Base-by-base conservation (phyloP, 352 stramenopile species). In the Pythium volutum region DNA sequence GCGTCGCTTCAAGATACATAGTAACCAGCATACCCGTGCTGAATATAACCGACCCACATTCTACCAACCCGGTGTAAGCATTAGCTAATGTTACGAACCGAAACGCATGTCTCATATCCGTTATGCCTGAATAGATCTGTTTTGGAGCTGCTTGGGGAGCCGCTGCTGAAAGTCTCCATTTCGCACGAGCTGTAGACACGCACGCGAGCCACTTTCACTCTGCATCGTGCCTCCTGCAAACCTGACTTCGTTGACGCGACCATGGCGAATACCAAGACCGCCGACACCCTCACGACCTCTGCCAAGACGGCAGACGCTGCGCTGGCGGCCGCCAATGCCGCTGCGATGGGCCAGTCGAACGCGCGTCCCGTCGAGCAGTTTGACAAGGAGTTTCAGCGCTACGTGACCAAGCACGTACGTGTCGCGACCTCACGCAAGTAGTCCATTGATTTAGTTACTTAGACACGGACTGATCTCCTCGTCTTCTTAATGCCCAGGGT, bases 381-480 rank as follows among this genome's bases (percentile, higher is more conserved):
- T 62, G 86, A 95, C 66, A 73, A 83, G 18, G 86, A 95, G 69
- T 95, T 95, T 66, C 81, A 89, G 66, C 79, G 81, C 50, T 95
- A 95, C 67, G 92, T 84, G 52, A 92, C 76, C 66, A 91, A 91
- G 59, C 81, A 93, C 53, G 84, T 91, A 41, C 34, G 64, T 58
- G 2, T 42, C 3, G 1, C 4, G 25, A n/a, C n/a, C n/a, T n/a
- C n/a, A 20, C 22, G 8, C 22, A 53, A 1, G 12, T 12, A 38
- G 23, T 49, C 16, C 52, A 55, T 34, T 29, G 41, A 27, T 53
- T 22, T 16, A 29, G 31, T 7, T 38, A 38, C 33, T 38, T 38
- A 20, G 36, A 36, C 8, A 58, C 29, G 31, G 39, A 6, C 33
- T 42, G 26, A 26, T 52, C 2, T 20, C 6, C 18, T 43, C 15